Conservation (phyloP, 2,329 filamentous ascomycete genomes). For the Nemania sp. region DNA sequence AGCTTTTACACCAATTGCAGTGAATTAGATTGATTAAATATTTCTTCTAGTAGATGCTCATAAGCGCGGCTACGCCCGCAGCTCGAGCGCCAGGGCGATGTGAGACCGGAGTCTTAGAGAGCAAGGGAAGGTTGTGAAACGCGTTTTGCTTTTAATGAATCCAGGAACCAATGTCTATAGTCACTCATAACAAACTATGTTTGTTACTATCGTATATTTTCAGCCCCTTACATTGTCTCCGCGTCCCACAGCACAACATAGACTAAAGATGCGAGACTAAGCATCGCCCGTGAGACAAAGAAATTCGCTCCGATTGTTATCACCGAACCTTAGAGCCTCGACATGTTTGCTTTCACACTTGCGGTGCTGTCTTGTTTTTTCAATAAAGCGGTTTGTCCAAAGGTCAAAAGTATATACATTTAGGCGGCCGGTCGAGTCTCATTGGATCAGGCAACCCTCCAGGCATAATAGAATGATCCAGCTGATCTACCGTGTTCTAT, state of each 20-base stretch:
- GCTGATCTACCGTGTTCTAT: not conserved
- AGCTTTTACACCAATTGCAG: too few relatives aligned
- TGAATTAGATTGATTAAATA: too few relatives aligned
- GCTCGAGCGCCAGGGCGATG: too few relatives aligned
- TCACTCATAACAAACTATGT: too few relatives aligned
- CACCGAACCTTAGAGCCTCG: not conserved
- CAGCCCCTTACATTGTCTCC: not conserved
- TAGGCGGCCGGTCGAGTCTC: conserved; percentile 2
- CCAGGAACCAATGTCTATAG: too few relatives aligned
- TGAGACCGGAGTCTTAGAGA: too few relatives aligned
- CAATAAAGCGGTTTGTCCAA: conserved; percentile 13
- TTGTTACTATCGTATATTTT: too few relatives aligned
- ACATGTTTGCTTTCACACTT: not conserved
- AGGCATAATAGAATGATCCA: not conserved
- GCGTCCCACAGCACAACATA: not conserved
- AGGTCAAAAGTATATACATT: conserved; percentile 8
- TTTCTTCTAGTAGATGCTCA: too few relatives aligned
- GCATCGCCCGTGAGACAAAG: conserved; percentile 9
- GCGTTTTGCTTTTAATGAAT: too few relatives aligned
- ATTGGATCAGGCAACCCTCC: not conserved
- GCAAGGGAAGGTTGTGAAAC: too few relatives aligned
- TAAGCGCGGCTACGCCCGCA: too few relatives aligned
- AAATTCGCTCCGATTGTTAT: not conserved
- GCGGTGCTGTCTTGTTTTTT: not conserved
- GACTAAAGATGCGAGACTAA: not conserved